phyloP scores from a whole-genome alignment of 495 filamentous ascomycete genomes.

The Aspergillus indologenus region DNA sequence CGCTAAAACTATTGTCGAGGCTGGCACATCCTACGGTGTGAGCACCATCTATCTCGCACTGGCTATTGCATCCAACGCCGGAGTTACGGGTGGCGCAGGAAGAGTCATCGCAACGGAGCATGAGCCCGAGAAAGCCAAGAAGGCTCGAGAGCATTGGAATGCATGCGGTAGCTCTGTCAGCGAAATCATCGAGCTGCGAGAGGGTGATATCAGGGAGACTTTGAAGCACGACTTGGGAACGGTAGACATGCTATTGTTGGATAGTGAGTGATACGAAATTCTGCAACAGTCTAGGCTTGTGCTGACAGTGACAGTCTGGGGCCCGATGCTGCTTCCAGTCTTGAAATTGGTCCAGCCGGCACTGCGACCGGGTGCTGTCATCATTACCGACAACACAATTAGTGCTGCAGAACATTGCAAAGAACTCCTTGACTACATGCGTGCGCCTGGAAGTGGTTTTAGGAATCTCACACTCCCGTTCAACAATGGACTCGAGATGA shows the following conservation, averaged over 20 bases:
- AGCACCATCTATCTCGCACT: slow-evolving; percentile 59
- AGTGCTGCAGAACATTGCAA: neutral
- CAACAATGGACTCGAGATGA: neutral
- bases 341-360: slow-evolving; percentile 45
- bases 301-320: slow-evolving; percentile 44
- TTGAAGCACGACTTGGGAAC: slow-evolving; percentile 39
- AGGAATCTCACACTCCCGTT: neutral
- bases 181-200: slow-evolving; percentile 49
- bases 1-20: slow-evolving; percentile 52
- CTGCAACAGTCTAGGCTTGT: neutral
- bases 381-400: slow-evolving; percentile 43
- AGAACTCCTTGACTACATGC: neutral
- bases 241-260: slow-evolving; percentile 55
- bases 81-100: slow-evolving; percentile 15
- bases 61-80: slow-evolving; percentile 40
- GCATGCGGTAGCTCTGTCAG: slow-evolving; percentile 41
- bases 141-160: slow-evolving; percentile 48
- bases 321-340: slow-evolving; percentile 48
- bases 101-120: slow-evolving; percentile 58
- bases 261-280: slow-evolving; percentile 42
- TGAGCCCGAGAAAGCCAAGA: slow-evolving; percentile 45
- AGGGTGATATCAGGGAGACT: slow-evolving; percentile 54
- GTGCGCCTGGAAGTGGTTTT: neutral
- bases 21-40: slow-evolving; percentile 57
- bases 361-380: slow-evolving; percentile 44